A percentile compares a stretch with the other conserved stretches of the same genome.
Evolutionary conservation across 306 rosid genomes (phyloP).

Genomic region (Medicago truncatula): DNA sequence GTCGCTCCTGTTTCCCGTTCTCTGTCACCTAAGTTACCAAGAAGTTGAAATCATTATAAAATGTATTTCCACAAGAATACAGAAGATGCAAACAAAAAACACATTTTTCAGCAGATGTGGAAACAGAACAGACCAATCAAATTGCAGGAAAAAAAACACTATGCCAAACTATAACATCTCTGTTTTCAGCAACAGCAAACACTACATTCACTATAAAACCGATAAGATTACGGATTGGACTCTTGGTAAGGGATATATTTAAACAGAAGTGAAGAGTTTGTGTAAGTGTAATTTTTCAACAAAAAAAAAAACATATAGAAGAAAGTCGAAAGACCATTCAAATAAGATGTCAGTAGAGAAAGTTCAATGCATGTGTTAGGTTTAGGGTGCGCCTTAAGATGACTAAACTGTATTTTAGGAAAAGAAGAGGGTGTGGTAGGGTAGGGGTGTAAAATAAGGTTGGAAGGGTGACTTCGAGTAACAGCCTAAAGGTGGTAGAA

Average conservation of each 20-base stretch:
- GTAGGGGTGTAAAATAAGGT: constrained; percentile 1
- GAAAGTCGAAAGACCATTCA: constrained; percentile 1
- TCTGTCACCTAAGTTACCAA: constrained; percentile 75
- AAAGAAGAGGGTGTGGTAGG: constrained; percentile 9
- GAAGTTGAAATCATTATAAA: constrained; percentile 6
- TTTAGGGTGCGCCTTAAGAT: neutral
- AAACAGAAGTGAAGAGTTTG: constrained; percentile 3
- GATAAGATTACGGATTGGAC: neutral
- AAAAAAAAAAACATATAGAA: neutral
- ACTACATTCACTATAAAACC: constrained; percentile 17
- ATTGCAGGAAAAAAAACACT: constrained; percentile 24
- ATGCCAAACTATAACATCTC: neutral
- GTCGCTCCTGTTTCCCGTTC: constrained; percentile 97
- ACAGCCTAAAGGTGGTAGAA: neutral
- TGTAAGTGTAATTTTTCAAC: neutral
- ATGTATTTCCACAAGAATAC: constrained; percentile 31
- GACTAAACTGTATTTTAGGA: neutral
- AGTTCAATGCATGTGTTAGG: constrained; percentile 9
- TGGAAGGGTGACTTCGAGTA: neutral
- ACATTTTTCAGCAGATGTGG: constrained; percentile 5
- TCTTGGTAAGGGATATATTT: neutral
- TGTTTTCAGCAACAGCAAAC: constrained; percentile 30
- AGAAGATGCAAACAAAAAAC: constrained; percentile 17
- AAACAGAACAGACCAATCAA: constrained; percentile 7
- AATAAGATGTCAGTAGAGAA: constrained; percentile 12